Evolutionary conservation across 441 rosid species (phyloP), one percentile per base, ranked within the genome.

Genomic region (Lepidium campestre): DNA sequence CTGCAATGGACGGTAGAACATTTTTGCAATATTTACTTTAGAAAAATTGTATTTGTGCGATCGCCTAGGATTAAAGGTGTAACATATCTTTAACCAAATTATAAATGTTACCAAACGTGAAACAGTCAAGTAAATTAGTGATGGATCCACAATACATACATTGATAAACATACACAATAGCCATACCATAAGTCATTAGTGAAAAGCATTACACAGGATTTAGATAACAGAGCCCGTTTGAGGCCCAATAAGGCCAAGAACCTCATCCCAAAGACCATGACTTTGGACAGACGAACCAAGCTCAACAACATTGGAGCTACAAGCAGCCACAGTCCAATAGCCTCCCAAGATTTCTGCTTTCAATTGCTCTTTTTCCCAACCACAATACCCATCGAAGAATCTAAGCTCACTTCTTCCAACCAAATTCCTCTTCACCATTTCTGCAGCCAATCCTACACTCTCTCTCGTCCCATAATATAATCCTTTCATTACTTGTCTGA

Each of bases 361-460:
- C 76, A 91, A 59, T 68, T 89, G 94, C 36, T 81, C 90, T 18
- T 70, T 83, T 12, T 83, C 91, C 98, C 98, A 91, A 54, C 88
- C 82, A 65, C 91, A 91, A 36, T 83, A 83, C 27, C 97, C 97
- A 76, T 93, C 89, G 49, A 93, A 93, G 82, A 90, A 90, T 81
- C 89, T 86, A 32, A 90, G 75, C 73, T 93, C 97, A 41, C 77
- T 87, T 9, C 80, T 52, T 36, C 83, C 91, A 20, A 88, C 83
- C 34, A 72, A 75, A 68, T 84, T 87, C 62, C 93, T 87, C 81
- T 82, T 86, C 32, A 86, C 95, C 96, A 87, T 88, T 73, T 88
- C 97, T 37, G 90, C 90, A 34, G 91, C 97, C 57, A 86, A 85
- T 0, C 97, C 88, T n/a, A 77, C 82, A 27, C 80, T 87, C 77